Conservation (phyloP, 2,329 filamentous ascomycete species). For the Botryotinia convoluta region DNA sequence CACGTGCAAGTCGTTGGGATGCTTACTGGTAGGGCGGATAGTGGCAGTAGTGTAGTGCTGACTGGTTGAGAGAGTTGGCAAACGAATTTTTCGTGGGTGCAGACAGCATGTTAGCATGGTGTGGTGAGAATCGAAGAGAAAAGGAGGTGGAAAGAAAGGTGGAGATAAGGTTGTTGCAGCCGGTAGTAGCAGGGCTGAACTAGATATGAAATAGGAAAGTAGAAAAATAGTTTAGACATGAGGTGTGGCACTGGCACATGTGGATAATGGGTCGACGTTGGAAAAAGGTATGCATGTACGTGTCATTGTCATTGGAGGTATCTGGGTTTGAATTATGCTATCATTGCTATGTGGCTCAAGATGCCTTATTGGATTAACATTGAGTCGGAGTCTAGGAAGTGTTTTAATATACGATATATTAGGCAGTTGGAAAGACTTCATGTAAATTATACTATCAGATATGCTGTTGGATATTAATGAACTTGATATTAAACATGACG, state of each 20-base stretch:
- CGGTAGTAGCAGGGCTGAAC: neutral
- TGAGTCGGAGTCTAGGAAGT: neutral
- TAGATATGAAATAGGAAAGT: neutral
- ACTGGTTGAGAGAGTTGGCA: neutral
- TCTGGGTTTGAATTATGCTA: neutral
- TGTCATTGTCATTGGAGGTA: neutral
- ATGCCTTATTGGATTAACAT: neutral
- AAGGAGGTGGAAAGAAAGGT: too few species aligned
- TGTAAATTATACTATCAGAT: neutral
- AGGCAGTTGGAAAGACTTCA: neutral
- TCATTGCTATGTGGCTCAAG: neutral
- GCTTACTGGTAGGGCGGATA: neutral
- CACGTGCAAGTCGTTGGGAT: neutral
- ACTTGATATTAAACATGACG: neutral
- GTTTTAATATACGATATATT: neutral
- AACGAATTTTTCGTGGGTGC: neutral
- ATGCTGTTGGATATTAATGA: neutral
- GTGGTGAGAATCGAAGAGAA: neutral
- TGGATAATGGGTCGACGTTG: neutral
- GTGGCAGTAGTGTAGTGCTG: neutral
- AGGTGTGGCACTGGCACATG: neutral
- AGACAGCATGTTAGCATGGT: neutral
- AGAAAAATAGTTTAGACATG: neutral
- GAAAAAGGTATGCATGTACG: neutral
- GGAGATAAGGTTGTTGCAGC: neutral